A percentile compares a stretch with the other conserved stretches of the same genome.
Conservation (phyloP, 163 green algal genomes). For the Trebouxia gelatinosa region DNA sequence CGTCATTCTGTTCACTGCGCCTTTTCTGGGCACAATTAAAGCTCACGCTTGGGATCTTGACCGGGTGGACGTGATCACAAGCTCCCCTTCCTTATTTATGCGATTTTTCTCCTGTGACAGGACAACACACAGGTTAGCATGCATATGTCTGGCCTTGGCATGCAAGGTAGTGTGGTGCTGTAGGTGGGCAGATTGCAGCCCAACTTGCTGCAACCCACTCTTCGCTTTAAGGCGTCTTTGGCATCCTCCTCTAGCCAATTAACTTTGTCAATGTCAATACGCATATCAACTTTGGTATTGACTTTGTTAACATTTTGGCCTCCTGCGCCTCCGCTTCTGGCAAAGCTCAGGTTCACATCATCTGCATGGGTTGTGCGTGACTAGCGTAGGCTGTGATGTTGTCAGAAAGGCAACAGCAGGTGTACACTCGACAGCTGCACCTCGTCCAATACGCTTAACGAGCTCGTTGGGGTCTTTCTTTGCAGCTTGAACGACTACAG, state of each 20-base stretch:
- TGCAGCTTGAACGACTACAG: not conserved
- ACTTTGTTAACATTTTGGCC: constrained; percentile 98
- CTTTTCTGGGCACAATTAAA: not conserved
- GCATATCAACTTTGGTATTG: constrained; percentile 97
- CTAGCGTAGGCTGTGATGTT: not conserved
- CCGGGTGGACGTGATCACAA: constrained; percentile 86
- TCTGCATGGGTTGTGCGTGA: constrained; percentile 53
- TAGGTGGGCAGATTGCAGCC: too few species aligned
- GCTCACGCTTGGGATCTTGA: constrained; percentile 83
- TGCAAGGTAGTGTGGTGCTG: too few species aligned
- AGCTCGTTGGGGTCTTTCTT: constrained; percentile 25
- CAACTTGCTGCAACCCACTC: constrained; percentile 42
- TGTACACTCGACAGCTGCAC: not conserved
- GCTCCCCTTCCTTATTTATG: constrained; percentile 88
- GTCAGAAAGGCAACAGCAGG: not conserved
- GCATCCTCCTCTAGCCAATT: constrained; percentile 82
- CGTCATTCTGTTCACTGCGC: not conserved
- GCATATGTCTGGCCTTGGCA: too few species aligned
- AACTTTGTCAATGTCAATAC: constrained; percentile 71
- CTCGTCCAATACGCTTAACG: constrained; percentile 20
- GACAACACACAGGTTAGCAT: too few species aligned
- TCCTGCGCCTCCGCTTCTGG: constrained; percentile 81
- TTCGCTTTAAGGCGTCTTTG: constrained; percentile 60
- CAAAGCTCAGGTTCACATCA: constrained; percentile 86
- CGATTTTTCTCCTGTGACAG: constrained; percentile 82